Conservation (phyloP, 1,284 basidiomycete genomes). For the Kwoniella shivajii region DNA sequence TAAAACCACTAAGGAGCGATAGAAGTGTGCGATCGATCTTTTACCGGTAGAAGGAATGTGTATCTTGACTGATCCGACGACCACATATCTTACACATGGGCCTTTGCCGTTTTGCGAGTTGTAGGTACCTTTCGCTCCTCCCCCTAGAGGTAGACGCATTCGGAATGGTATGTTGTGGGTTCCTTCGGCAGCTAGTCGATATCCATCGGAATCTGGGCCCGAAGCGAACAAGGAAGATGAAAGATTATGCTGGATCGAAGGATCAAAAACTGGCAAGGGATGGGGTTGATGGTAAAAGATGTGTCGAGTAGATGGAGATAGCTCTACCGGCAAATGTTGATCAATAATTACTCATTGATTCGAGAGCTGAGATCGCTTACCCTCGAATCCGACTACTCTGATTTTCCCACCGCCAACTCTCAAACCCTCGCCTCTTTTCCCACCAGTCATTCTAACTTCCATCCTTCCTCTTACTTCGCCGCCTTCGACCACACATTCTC, state of each 20-base stretch:
- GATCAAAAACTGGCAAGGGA: conserved; percentile 62
- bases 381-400: conserved; percentile 85
- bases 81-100: conserved; percentile 75
- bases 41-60: conserved; percentile 66
- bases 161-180: conserved; percentile 74
- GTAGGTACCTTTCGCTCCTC: conserved; percentile 72
- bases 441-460: conserved; percentile 68
- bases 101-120: conserved; percentile 61
- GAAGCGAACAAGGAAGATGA: conserved; percentile 59
- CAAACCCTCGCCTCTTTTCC: conserved; percentile 65
- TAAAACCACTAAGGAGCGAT: conserved; percentile 79
- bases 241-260: conserved; percentile 50
- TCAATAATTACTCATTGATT: too few species aligned
- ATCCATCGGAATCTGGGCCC: conserved; percentile 70
- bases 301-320: conserved; percentile 67
- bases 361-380: conserved; percentile 52
- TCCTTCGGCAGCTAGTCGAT: conserved; percentile 67
- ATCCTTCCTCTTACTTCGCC: conserved; percentile 72
- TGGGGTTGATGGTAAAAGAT: conserved; percentile 82
- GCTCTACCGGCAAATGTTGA: conserved; percentile 45
- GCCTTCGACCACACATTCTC: conserved; percentile 78
- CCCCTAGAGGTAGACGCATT: conserved; percentile 70
- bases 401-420: conserved; percentile 78
- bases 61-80: conserved; percentile 80
- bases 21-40: conserved; percentile 87